A percentile compares a stretch with the other conserved stretches of the same genome.
These are phyloP conservation scores for Lachancea waltii DNA, from an alignment of 805 yeast genomes.

Conservation along the genomic window DNA sequence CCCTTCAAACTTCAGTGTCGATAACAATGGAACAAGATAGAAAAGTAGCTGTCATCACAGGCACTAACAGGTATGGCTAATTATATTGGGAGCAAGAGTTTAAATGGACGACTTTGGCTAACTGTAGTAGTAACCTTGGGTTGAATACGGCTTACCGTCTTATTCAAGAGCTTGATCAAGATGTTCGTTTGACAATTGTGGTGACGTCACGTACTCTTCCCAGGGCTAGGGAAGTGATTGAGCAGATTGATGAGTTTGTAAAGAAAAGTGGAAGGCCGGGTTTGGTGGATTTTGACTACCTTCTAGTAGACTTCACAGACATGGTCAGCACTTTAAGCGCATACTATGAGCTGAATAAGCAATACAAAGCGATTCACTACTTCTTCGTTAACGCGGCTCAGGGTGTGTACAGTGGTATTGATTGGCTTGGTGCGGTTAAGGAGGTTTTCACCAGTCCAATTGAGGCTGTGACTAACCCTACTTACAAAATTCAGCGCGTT, in stretches of 20 bases:
- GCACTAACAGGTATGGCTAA: conserved; percentile 35
- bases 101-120: background rate
- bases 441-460: conserved; percentile 64
- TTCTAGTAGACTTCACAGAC: conserved; percentile 81
- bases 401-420: conserved; percentile 78
- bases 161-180: conserved; percentile 50
- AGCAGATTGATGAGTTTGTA: conserved; percentile 44
- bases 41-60: conserved; percentile 41
- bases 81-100: background rate
- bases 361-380: conserved; percentile 65
- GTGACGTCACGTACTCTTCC: conserved; percentile 88
- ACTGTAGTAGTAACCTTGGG: conserved; percentile 60
- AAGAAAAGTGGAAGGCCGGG: conserved; percentile 41
- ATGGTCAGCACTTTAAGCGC: conserved; percentile 82
- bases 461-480: conserved; percentile 81
- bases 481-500: conserved; percentile 72
- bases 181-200: conserved; percentile 61
- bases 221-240: conserved; percentile 70
- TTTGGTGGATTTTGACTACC: conserved; percentile 74
- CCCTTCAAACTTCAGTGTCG: background rate
- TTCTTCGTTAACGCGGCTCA: conserved; percentile 86
- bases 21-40: conserved; percentile 13
- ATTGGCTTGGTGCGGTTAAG: conserved; percentile 71
- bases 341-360: conserved; percentile 57
- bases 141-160: conserved; percentile 77